These are phyloP conservation scores for Coprinopsis strossmayeri DNA, from an alignment of 768 basidiomycete genomes.

Conservation along the genomic window DNA sequence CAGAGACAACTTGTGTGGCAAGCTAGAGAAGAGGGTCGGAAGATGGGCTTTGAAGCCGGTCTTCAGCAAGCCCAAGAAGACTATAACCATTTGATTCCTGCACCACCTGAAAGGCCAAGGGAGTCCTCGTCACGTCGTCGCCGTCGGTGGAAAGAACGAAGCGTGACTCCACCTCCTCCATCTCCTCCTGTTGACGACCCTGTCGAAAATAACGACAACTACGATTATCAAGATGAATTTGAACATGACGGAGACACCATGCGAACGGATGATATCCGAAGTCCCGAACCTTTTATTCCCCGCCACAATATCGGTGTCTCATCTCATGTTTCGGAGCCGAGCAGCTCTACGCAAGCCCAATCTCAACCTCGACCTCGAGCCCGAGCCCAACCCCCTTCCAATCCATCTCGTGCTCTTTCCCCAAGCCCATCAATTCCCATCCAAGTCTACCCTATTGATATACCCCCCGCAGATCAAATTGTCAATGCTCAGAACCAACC, in stretches of 20 bases:
- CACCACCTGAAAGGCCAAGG: slow-evolving; percentile 10
- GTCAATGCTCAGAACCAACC: slow-evolving; percentile 13
- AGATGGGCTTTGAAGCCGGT: slow-evolving; percentile 44
- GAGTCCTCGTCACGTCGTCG: neutral
- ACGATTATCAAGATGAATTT: neutral
- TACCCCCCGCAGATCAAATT: slow-evolving; percentile 25
- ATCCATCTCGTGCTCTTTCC: neutral
- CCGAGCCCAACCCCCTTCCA: neutral
- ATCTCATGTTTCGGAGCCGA: slow-evolving; percentile 6
- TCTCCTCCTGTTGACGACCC: neutral
- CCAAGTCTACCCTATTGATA: slow-evolving; percentile 22
- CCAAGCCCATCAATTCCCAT: neutral
- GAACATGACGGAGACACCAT: slow-evolving; percentile 6
- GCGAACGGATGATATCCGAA: slow-evolving; percentile 4
- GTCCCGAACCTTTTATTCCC: neutral
- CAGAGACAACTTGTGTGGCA: slow-evolving; percentile 43
- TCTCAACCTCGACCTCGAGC: neutral
- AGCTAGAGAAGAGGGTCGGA: slow-evolving; percentile 56
- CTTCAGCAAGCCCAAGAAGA: slow-evolving; percentile 31
- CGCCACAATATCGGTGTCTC: slow-evolving; percentile 4
- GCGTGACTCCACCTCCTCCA: neutral
- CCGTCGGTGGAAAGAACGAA: neutral
- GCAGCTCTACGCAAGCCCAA: neutral
- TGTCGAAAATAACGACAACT: neutral
- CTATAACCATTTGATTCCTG: slow-evolving; percentile 20